These are phyloP conservation scores for Kwoniella sp. DNA, from an alignment of 768 basidiomycete species.

Conservation along the genomic window DNA sequence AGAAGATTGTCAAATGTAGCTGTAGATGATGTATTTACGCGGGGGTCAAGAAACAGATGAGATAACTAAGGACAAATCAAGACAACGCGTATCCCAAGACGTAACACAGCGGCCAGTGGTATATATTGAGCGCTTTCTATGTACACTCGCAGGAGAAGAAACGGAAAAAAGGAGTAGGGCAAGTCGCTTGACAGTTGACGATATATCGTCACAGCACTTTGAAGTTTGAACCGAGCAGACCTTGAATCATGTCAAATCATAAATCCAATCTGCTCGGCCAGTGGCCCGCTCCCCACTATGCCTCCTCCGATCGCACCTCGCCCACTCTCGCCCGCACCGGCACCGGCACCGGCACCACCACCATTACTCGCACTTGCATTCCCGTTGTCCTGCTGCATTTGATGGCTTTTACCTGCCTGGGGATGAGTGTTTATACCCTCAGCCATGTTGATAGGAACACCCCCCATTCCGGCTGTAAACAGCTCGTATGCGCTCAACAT, in stretches of 20 bases:
- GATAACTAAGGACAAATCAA: not conserved
- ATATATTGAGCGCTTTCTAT: not conserved
- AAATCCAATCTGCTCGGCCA: constrained; percentile 16
- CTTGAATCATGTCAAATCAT: constrained; percentile 3
- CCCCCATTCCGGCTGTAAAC: not conserved
- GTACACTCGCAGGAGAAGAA: no score
- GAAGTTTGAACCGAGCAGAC: no score
- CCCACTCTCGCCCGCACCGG: not conserved
- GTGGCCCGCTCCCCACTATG: not conserved
- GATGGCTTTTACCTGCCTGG: not conserved
- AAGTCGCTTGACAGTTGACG: no score
- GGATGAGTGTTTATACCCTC: not conserved
- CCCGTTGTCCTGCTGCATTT: not conserved
- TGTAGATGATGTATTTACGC: no score
- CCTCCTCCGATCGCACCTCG: not conserved
- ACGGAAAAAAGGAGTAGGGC: no score
- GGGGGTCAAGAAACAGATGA: no score
- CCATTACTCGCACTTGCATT: not conserved
- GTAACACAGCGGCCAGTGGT: no score
- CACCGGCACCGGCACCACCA: no score
- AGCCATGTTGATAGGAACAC: not conserved
- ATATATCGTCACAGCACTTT: no score
- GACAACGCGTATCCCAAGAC: not conserved
- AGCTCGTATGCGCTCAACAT: not conserved
- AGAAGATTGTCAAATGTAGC: no score